Conservation (phyloP, 345 rosid species). For the Eucalyptus virginea region DNA sequence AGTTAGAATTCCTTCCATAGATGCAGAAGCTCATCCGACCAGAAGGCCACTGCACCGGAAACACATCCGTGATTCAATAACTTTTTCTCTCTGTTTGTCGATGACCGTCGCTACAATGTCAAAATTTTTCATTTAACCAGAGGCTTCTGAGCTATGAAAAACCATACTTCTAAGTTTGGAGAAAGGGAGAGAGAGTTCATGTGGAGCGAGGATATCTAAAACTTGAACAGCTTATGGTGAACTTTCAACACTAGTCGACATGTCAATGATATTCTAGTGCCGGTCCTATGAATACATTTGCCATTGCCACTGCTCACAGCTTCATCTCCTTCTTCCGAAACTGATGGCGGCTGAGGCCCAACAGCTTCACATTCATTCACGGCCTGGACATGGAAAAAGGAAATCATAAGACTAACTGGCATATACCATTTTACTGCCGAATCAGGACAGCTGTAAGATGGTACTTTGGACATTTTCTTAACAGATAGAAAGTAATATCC, state of each 20-base stretch:
- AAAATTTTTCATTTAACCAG: background rate
- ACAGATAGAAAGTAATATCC: background rate
- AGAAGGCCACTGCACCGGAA: background rate
- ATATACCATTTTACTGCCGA: background rate
- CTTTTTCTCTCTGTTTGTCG: background rate
- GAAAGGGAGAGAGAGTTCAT: background rate
- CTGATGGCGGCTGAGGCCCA: background rate
- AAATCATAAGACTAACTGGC: background rate
- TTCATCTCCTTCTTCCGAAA: constrained; percentile 6
- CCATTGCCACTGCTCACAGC: background rate
- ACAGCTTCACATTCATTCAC: constrained; percentile 36
- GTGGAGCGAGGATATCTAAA: constrained; percentile 3
- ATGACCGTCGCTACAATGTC: background rate
- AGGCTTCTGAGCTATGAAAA: background rate
- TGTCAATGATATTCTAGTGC: constrained; percentile 54
- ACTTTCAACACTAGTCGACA: constrained; percentile 73
- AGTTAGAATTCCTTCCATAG: background rate
- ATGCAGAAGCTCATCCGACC: background rate
- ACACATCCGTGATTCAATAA: background rate
- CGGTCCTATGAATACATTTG: constrained; percentile 29
- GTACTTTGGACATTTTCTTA: background rate
- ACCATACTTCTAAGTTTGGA: background rate
- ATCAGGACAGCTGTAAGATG: background rate
- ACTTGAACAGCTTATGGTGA: constrained; percentile 59
- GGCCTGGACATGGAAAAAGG: constrained; percentile 9